Evolutionary conservation across 345 rosid genomes (phyloP).

Genomic region (Heritiera fomes): DNA sequence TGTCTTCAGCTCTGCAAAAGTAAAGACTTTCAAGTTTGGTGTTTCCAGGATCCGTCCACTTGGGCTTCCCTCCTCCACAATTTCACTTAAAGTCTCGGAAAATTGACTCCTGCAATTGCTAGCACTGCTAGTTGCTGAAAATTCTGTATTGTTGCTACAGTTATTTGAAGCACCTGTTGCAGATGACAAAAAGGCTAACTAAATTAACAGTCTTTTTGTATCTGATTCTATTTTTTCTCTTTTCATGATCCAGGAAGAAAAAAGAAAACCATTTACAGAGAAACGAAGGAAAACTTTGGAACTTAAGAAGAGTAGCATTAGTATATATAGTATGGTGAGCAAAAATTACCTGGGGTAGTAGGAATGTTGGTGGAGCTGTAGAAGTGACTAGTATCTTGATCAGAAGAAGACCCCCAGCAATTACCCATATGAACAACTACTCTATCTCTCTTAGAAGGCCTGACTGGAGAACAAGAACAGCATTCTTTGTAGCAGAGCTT

Average conservation of each 20-base stretch:
- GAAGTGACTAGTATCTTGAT: neutral
- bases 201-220: neutral
- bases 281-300: neutral
- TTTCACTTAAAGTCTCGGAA: constrained; percentile 46
- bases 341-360: constrained; percentile 28
- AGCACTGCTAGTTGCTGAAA: constrained; percentile 36
- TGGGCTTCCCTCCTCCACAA: constrained; percentile 25
- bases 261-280: neutral
- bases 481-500: neutral
- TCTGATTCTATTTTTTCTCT: neutral
- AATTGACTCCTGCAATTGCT: constrained; percentile 48
- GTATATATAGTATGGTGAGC: neutral
- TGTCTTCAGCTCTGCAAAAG: constrained; percentile 54
- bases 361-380: constrained; percentile 8
- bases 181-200: neutral
- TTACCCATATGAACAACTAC: constrained; percentile 40
- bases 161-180: constrained; percentile 25
- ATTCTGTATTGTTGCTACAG: constrained; percentile 34
- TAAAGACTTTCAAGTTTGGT: constrained; percentile 52
- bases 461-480: neutral
- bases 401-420: constrained; percentile 34
- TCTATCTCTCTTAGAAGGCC: neutral
- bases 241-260: neutral
- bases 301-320: neutral
- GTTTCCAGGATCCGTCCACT: constrained; percentile 35